These are phyloP conservation scores for Didymella glomerata DNA, from an alignment of 2,329 filamentous ascomycete species.

Conservation along the genomic window DNA sequence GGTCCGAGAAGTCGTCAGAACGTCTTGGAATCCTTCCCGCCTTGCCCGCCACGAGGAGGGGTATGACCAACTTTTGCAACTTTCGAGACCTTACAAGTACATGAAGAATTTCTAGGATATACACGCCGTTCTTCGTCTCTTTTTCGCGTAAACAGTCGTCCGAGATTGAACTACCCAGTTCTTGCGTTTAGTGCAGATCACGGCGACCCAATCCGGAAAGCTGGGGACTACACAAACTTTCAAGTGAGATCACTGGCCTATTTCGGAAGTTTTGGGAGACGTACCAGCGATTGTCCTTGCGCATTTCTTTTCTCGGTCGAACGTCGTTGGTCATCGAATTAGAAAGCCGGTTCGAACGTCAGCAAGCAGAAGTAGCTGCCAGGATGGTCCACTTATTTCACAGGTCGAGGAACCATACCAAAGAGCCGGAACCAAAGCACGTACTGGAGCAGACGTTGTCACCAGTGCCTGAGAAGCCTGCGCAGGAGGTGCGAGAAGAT, in stretches of 20 bases:
- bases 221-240: not conserved
- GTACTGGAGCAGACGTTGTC: slow-evolving; percentile 8
- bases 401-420: slow-evolving; percentile 14
- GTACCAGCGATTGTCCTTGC: not conserved
- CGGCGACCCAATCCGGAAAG: slow-evolving; percentile 4
- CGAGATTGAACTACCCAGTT: not conserved
- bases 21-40: slow-evolving; percentile 23
- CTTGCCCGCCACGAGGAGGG: slow-evolving; percentile 23
- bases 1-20: slow-evolving; percentile 23
- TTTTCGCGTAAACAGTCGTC: not conserved
- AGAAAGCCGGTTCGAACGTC: not conserved
- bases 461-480: slow-evolving; percentile 13
- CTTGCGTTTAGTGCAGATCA: slow-evolving; percentile 16
- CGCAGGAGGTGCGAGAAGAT: slow-evolving; percentile 2
- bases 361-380: slow-evolving; percentile 1
- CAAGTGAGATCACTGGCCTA: not conserved
- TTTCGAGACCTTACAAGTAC: not conserved
- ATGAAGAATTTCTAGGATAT: not conserved
- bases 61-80: slow-evolving; percentile 21
- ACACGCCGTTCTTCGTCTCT: not conserved
- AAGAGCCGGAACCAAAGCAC: slow-evolving; percentile 14
- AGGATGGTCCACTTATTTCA: slow-evolving; percentile 22
- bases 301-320: too few species aligned
- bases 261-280: too few species aligned
- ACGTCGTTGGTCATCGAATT: not conserved